Percentiles rank a stretch among this genome's conserved stretches.
Conservation (phyloP, 345 rosid species). For the Luvunga scandens region DNA sequence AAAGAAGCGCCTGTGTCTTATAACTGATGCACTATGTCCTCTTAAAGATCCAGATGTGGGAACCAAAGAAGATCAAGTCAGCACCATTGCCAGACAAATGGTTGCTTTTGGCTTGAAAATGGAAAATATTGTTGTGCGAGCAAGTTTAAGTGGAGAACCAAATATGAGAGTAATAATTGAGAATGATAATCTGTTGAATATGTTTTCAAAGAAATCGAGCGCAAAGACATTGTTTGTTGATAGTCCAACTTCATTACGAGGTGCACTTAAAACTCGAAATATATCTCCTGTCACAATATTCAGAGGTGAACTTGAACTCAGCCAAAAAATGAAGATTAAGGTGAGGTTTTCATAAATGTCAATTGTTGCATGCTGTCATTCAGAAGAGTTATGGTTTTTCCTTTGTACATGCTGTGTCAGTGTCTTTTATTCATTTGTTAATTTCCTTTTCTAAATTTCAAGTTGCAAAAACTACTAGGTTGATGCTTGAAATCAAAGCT, state of each 20-base stretch:
- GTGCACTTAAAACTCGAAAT: conserved; percentile 73
- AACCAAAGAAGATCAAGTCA: conserved; percentile 78
- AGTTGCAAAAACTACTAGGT: neutral
- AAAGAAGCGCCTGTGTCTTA: conserved; percentile 78
- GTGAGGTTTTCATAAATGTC: conserved; percentile 33
- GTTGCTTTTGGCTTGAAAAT: conserved; percentile 60
- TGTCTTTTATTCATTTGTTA: neutral
- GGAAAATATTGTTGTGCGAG: conserved; percentile 70
- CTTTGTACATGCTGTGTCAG: neutral
- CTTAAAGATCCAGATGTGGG: conserved; percentile 77
- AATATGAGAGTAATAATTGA: conserved; percentile 50
- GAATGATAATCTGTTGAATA: conserved; percentile 65
- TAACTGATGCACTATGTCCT: conserved; percentile 68
- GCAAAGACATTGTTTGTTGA: conserved; percentile 62
- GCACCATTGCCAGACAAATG: conserved; percentile 64
- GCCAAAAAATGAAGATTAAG: conserved; percentile 74
- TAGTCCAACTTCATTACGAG: conserved; percentile 70
- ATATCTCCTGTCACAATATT: conserved; percentile 74
- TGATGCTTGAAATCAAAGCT: neutral
- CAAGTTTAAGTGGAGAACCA: conserved; percentile 26
- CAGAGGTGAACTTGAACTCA: conserved; percentile 85
- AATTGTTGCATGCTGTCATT: neutral
- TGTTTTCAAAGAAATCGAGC: conserved; percentile 54
- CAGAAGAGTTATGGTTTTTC: neutral
- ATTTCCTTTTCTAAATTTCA: neutral